A percentile compares a stretch with the other conserved stretches of the same genome.
Conservation (phyloP, 129 eudicot genomes). For the Flaveria bidentis region DNA sequence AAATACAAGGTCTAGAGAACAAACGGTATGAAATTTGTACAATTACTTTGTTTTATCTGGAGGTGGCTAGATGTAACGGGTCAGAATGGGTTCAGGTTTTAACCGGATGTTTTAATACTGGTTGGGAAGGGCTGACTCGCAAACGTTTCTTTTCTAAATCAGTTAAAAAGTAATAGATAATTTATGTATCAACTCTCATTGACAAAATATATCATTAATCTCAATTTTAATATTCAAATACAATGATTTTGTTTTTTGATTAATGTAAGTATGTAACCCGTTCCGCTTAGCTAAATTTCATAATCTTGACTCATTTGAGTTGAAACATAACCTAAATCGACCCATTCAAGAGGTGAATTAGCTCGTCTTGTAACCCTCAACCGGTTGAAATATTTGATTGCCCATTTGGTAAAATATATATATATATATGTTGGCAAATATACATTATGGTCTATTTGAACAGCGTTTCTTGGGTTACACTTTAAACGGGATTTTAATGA, state of each 20-base stretch:
- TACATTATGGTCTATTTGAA: no score
- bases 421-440: neutral
- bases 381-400: no score
- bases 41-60: neutral
- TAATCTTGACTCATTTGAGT: neutral
- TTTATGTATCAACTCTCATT: no score
- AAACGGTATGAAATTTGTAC: conserved; percentile 41
- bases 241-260: neutral
- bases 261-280: no score
- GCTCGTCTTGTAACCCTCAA: neutral
- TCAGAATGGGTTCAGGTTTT: neutral
- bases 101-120: neutral
- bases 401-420: neutral
- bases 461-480: no score
- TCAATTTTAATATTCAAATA: neutral
- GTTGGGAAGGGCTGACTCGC: neutral
- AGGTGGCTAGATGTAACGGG: neutral
- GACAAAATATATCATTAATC: no score
- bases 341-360: neutral
- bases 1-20: conserved; percentile 40
- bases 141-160: no score
- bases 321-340: neutral
- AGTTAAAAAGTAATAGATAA: no score
- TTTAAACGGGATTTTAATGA: neutral
- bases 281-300: neutral